Evolutionary conservation across 495 filamentous ascomycete genomes (phyloP).

Genomic region (Lentithecium fluviatile): DNA sequence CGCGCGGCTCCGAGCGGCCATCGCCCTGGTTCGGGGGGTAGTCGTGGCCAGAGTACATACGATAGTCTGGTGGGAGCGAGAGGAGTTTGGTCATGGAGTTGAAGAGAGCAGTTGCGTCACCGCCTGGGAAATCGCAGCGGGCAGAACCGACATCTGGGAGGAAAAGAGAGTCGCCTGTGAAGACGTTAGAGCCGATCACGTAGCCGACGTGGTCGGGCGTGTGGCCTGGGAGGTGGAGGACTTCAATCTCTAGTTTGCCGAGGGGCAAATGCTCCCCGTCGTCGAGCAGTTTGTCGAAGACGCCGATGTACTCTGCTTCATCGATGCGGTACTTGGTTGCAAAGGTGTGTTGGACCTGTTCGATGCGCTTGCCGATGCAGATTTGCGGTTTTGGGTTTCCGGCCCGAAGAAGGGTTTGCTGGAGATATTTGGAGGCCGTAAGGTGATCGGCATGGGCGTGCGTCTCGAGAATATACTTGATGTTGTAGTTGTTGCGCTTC

Average conservation of each 20-base stretch:
- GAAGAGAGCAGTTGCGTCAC: slow-evolving; percentile 49
- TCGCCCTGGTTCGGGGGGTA: slow-evolving; percentile 46
- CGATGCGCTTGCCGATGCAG: slow-evolving; percentile 58
- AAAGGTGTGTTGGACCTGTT: slow-evolving; percentile 52
- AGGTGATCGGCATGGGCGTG: slow-evolving; percentile 64
- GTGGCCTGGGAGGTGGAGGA: slow-evolving; percentile 59
- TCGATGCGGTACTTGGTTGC: slow-evolving; percentile 50
- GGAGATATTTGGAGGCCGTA: slow-evolving; percentile 56
- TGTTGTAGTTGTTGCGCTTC: slow-evolving; percentile 47
- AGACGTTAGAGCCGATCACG: slow-evolving; percentile 56
- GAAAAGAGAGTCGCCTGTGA: slow-evolving; percentile 61
- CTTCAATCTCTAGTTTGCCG: slow-evolving; percentile 48
- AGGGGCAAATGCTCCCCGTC: slow-evolving; percentile 54
- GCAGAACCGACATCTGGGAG: slow-evolving; percentile 58
- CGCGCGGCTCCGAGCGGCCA: slow-evolving; percentile 32
- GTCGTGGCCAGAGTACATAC: slow-evolving; percentile 49
- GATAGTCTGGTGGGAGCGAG: slow-evolving; percentile 44
- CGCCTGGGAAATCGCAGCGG: slow-evolving; percentile 61
- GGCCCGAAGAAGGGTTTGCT: slow-evolving; percentile 43
- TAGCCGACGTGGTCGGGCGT: slow-evolving; percentile 64
- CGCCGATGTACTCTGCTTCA: slow-evolving; percentile 43
- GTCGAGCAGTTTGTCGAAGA: slow-evolving; percentile 54
- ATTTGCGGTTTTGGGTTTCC: slow-evolving; percentile 43
- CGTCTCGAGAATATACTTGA: slow-evolving; percentile 56
- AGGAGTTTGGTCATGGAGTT: slow-evolving; percentile 50